Percentiles rank a stretch among this genome's conserved stretches.
Conservation (phyloP, 2,329 filamentous ascomycete species). For the Penicillium sclerotigenum region DNA sequence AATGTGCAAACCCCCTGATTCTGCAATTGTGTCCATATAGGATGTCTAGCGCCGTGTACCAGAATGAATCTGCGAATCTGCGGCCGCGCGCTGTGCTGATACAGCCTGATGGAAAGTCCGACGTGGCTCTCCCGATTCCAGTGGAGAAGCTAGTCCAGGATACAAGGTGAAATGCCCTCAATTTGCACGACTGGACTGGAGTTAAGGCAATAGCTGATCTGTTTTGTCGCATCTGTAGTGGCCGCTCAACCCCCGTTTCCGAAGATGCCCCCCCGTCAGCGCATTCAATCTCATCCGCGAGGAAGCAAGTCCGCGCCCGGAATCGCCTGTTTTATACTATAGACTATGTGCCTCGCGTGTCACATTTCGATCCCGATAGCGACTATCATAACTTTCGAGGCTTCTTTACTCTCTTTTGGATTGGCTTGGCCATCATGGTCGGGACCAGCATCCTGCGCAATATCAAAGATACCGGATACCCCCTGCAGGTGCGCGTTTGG, state of each 20-base stretch:
- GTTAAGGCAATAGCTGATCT: conserved; percentile 4
- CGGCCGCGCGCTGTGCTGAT: conserved; percentile 36
- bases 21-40: conserved; percentile 15
- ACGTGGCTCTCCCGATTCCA: conserved; percentile 23
- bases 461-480: conserved; percentile 87
- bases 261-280: conserved; percentile 90
- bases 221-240: conserved; percentile 51
- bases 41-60: conserved; percentile 32
- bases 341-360: conserved; percentile 84
- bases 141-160: conserved; percentile 32
- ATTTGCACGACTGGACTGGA: neutral
- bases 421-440: conserved; percentile 93
- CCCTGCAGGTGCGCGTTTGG: conserved; percentile 84
- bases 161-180: conserved; percentile 32
- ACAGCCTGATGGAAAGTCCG: conserved; percentile 22
- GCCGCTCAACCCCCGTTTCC: conserved; percentile 77
- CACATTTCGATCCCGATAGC: conserved; percentile 89
- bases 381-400: conserved; percentile 93
- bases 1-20: conserved; percentile 16
- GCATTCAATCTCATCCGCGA: conserved; percentile 77
- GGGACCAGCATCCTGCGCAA: conserved; percentile 91
- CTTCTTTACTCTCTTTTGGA: conserved; percentile 98
- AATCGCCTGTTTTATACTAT: conserved; percentile 88
- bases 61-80: conserved; percentile 27
- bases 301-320: conserved; percentile 77